These are phyloP conservation scores for Pisolithus marmoratus DNA, from an alignment of 768 basidiomycete genomes.

Conservation along the genomic window DNA sequence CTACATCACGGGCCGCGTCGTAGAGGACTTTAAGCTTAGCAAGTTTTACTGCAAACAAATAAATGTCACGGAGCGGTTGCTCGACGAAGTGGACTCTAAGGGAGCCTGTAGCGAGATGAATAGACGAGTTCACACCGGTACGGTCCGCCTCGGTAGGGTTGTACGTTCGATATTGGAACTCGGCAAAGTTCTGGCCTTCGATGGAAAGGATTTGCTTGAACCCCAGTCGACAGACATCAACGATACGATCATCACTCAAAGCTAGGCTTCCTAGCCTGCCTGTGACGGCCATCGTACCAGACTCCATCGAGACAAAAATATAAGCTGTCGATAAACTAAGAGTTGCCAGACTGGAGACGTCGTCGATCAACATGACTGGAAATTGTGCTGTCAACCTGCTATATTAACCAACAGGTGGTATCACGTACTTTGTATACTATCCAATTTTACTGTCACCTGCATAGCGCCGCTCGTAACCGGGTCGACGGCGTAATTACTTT, in stretches of 20 bases:
- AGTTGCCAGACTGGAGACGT: slow-evolving; percentile 67
- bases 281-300: slow-evolving; percentile 68
- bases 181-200: slow-evolving; percentile 89
- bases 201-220: slow-evolving; percentile 89
- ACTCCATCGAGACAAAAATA: slow-evolving; percentile 67
- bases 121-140: slow-evolving; percentile 75
- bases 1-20: slow-evolving; percentile 89
- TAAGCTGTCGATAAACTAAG: slow-evolving; percentile 87
- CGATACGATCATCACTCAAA: slow-evolving; percentile 65
- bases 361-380: slow-evolving; percentile 74
- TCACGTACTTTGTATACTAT: slow-evolving; percentile 68
- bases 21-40: slow-evolving; percentile 91
- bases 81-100: slow-evolving; percentile 87
- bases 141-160: slow-evolving; percentile 67
- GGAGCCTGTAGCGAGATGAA: slow-evolving; percentile 82
- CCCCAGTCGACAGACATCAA: slow-evolving; percentile 46
- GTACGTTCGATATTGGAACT: slow-evolving; percentile 90
- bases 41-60: slow-evolving; percentile 76
- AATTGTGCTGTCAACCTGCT: slow-evolving; percentile 7
- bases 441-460: slow-evolving; percentile 75
- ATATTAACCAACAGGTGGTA: not conserved
- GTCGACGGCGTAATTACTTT: slow-evolving; percentile 1
- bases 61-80: slow-evolving; percentile 84
- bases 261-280: slow-evolving; percentile 82
- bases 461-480: slow-evolving; percentile 50